phyloP scores from a whole-genome alignment of 1,284 basidiomycete species.

The Phellopilus nigrolimitatus region DNA sequence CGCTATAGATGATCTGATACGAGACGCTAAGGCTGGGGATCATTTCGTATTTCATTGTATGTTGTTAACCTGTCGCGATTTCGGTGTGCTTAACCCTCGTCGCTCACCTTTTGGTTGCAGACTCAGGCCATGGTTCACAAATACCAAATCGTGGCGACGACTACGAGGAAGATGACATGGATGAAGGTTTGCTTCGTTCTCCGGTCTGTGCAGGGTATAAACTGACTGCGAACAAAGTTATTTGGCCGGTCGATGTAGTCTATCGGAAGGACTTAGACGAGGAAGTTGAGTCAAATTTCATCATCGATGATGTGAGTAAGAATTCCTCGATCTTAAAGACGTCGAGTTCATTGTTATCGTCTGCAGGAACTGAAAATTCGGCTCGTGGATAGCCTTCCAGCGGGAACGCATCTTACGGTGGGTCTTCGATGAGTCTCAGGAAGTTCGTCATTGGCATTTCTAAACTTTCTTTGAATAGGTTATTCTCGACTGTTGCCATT shows the following conservation, averaged over 20 bases:
- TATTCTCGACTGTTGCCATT: conserved; percentile 21
- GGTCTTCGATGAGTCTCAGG: neutral
- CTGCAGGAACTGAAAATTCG: conserved; percentile 14
- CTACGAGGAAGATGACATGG: conserved; percentile 19
- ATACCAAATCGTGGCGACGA: conserved; percentile 12
- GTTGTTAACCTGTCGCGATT: neutral
- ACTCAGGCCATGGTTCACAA: conserved; percentile 20
- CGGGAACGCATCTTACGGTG: conserved; percentile 18
- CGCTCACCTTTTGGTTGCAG: conserved; percentile 3
- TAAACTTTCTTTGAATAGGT: conserved; percentile 7
- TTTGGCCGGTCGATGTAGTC: conserved; percentile 15
- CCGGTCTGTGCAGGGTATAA: neutral
- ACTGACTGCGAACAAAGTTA: conserved; percentile 2
- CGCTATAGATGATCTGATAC: conserved; percentile 19
- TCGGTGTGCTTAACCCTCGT: neutral
- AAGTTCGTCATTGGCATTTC: neutral
- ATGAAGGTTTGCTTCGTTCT: conserved; percentile 18
- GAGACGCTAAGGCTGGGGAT: conserved; percentile 19
- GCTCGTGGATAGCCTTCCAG: conserved; percentile 18
- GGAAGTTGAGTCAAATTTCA: conserved; percentile 11
- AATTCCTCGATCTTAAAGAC: neutral
- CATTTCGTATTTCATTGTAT: conserved; percentile 24
- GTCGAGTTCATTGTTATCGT: neutral
- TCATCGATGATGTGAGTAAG: conserved; percentile 18
- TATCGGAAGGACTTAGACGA: conserved; percentile 1